A percentile compares a stretch with the other conserved stretches of the same genome.
These are phyloP conservation scores for Pseudozyma sp. DNA, from an alignment of 1,284 basidiomycete species.

Conservation along the genomic window DNA sequence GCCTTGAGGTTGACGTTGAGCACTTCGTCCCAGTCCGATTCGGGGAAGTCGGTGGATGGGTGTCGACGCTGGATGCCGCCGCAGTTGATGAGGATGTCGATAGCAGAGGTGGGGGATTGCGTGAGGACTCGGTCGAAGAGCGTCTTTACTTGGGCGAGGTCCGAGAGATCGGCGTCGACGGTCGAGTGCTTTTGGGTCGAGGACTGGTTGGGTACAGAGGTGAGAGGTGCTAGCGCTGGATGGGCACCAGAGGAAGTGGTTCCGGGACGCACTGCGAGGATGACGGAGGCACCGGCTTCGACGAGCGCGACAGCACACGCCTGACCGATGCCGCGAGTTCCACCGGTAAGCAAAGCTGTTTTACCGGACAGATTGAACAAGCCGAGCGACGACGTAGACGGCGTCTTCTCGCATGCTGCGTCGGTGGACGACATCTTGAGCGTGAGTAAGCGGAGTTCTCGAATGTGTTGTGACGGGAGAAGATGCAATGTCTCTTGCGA, in stretches of 20 bases:
- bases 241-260: slow-evolving; percentile 15
- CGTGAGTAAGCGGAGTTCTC: neutral
- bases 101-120: slow-evolving; percentile 73
- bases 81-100: slow-evolving; percentile 92
- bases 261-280: slow-evolving; percentile 73
- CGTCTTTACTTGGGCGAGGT: slow-evolving; percentile 76
- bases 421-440: slow-evolving; percentile 24
- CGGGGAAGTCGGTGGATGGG: slow-evolving; percentile 77
- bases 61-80: slow-evolving; percentile 82
- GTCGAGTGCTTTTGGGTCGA: slow-evolving; percentile 71
- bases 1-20: slow-evolving; percentile 62
- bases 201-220: slow-evolving; percentile 67
- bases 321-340: slow-evolving; percentile 62
- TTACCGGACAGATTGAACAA: slow-evolving; percentile 57
- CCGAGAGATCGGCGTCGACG: slow-evolving; percentile 81
- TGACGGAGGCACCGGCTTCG: slow-evolving; percentile 79
- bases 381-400: slow-evolving; percentile 23
- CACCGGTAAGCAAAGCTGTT: slow-evolving; percentile 54
- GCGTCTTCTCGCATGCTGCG: slow-evolving; percentile 43
- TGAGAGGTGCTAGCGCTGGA: slow-evolving; percentile 24
- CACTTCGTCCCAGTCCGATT: slow-evolving; percentile 85
- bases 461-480: neutral
- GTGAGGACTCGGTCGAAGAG: slow-evolving; percentile 76
- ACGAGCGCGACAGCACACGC: slow-evolving; percentile 71
- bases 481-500: neutral